A percentile compares a stretch with the other conserved stretches of the same genome.
Evolutionary conservation across 2,329 filamentous ascomycete genomes (phyloP).

Genomic region (Aspergillus udagawae): DNA sequence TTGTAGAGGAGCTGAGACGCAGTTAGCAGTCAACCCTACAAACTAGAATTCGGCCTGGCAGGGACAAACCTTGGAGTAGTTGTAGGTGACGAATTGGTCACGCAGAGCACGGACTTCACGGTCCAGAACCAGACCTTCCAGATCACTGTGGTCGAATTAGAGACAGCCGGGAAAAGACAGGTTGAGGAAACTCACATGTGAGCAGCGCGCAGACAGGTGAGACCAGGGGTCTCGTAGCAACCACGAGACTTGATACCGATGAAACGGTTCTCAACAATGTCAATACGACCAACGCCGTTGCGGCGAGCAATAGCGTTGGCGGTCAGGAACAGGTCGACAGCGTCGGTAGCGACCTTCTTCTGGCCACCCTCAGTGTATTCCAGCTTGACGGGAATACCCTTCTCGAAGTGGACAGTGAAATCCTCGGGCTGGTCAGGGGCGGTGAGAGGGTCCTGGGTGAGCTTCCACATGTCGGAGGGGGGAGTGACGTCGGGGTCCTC

Average conservation of each 20-base stretch:
- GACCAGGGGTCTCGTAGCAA: conserved; percentile 62
- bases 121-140: conserved; percentile 60
- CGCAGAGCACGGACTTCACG: conserved; percentile 64
- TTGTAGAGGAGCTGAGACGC: conserved; percentile 5
- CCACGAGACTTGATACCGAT: conserved; percentile 76
- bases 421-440: conserved; percentile 69
- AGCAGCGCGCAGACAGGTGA: conserved; percentile 31
- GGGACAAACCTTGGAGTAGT: conserved; percentile 49
- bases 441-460: conserved; percentile 61
- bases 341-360: conserved; percentile 60
- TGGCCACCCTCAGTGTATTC: conserved; percentile 49
- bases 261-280: conserved; percentile 80
- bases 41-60: conserved; percentile 54
- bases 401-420: conserved; percentile 67
- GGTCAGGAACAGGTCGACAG: conserved; percentile 67
- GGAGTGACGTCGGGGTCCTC: conserved; percentile 57
- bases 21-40: background rate
- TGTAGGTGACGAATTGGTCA: conserved; percentile 66
- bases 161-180: background rate
- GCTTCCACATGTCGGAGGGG: conserved; percentile 74
- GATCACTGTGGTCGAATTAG: conserved; percentile 18
- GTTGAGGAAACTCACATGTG: conserved; percentile 29
- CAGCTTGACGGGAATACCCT: conserved; percentile 69
- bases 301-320: conserved; percentile 67
- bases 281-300: conserved; percentile 73